phyloP scores from a whole-genome alignment of 305 asterid genomes.

The Fraxinus floribunda region DNA sequence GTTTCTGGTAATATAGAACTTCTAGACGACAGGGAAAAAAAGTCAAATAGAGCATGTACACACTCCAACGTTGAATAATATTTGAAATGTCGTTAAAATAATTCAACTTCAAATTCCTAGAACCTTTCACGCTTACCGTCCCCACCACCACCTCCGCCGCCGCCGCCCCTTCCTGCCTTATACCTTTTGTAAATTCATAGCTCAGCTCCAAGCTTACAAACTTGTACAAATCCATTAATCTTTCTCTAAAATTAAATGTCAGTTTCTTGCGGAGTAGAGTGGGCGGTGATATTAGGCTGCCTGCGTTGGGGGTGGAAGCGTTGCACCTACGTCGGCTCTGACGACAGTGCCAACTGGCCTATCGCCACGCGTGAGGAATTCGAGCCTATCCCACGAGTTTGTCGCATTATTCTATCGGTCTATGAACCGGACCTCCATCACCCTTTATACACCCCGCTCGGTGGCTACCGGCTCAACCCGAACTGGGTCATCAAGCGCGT shows the following conservation, averaged over 20 bases:
- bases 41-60: not conserved
- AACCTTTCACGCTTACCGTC: not conserved
- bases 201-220: not conserved
- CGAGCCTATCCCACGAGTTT: slow-evolving; percentile 72
- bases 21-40: not conserved
- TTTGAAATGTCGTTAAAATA: not conserved
- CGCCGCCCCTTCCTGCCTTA: not conserved
- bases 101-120: not conserved
- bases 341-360: slow-evolving; percentile 88
- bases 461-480: slow-evolving; percentile 68
- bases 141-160: not conserved
- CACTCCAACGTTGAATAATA: not conserved
- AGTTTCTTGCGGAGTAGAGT: slow-evolving; percentile 76
- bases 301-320: slow-evolving; percentile 98
- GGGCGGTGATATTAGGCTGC: slow-evolving; percentile 72
- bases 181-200: not conserved
- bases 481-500: slow-evolving; percentile 69
- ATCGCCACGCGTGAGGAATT: slow-evolving; percentile 71
- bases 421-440: slow-evolving; percentile 68
- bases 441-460: slow-evolving; percentile 63
- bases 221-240: not conserved
- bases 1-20: not conserved
- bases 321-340: slow-evolving; percentile 87
- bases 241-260: slow-evolving; percentile 46
- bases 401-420: slow-evolving; percentile 78